These are phyloP conservation scores for Grifola frondosa DNA, from an alignment of 1,284 basidiomycete genomes.

Conservation along the genomic window DNA sequence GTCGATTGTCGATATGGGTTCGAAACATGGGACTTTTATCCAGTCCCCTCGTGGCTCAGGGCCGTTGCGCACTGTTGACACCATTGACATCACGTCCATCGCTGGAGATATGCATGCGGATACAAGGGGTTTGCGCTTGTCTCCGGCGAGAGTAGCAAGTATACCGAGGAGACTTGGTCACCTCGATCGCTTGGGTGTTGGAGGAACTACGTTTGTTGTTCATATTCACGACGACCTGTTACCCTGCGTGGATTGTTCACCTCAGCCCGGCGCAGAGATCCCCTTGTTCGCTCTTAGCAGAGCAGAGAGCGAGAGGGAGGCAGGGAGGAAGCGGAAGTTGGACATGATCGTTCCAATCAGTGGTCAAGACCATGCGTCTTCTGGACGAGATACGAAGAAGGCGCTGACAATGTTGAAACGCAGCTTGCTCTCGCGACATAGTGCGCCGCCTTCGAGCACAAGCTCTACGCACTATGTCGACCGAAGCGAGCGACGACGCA, in stretches of 20 bases:
- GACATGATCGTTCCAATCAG: constrained; percentile 16
- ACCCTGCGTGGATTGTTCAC: constrained; percentile 63
- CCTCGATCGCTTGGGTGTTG: constrained; percentile 62
- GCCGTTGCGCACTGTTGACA: constrained; percentile 4
- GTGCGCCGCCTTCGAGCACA: constrained; percentile 16
- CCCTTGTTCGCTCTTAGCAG: constrained; percentile 50
- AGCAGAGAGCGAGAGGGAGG: constrained; percentile 23
- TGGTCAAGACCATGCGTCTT: neutral
- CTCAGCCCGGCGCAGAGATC: constrained; percentile 50
- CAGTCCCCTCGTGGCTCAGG: constrained; percentile 19
- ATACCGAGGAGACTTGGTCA: constrained; percentile 61
- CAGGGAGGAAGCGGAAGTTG: constrained; percentile 33
- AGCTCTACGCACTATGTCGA: constrained; percentile 48
- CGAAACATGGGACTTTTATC: constrained; percentile 75
- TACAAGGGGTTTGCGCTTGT: constrained; percentile 49
- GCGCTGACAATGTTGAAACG: constrained; percentile 63
- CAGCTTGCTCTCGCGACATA: constrained; percentile 53
- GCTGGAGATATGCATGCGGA: constrained; percentile 4
- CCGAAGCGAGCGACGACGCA: constrained; percentile 65
- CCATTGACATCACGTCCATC: neutral
- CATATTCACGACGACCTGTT: constrained; percentile 62
- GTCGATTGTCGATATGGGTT: constrained; percentile 79
- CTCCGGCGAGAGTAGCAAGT: constrained; percentile 63
- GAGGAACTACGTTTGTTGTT: constrained; percentile 64
- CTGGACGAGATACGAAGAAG: constrained; percentile 50